These are phyloP conservation scores for Yamadazyma ubonensis DNA, from an alignment of 805 yeast species.

Conservation along the genomic window DNA sequence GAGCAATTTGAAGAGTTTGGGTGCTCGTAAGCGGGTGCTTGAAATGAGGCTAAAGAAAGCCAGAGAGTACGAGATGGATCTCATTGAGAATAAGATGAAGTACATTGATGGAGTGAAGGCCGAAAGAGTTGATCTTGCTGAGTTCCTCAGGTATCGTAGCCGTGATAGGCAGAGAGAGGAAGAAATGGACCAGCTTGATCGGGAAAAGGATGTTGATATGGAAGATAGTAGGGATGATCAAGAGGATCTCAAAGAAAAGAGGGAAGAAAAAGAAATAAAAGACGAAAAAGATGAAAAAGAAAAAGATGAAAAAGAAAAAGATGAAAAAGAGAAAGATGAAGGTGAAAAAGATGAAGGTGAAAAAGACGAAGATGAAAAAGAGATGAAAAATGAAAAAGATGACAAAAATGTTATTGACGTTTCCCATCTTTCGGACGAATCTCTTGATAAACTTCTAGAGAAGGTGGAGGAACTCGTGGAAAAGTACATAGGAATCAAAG, in stretches of 20 bases:
- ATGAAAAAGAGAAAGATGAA: background rate
- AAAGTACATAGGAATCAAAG: conserved; percentile 54
- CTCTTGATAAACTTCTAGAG: conserved; percentile 24
- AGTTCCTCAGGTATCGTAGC: conserved; percentile 42
- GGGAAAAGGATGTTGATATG: conserved; percentile 11
- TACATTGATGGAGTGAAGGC: conserved; percentile 30
- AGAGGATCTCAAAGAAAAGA: conserved; percentile 5
- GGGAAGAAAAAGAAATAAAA: background rate
- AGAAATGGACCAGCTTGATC: conserved; percentile 42
- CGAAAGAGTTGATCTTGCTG: conserved; percentile 31
- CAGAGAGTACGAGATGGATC: conserved; percentile 33
- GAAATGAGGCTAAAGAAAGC: conserved; percentile 21
- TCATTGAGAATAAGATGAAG: conserved; percentile 37
- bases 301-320: background rate
- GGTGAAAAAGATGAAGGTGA: conserved; percentile 14
- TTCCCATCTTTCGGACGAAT: conserved; percentile 2
- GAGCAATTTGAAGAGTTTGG: conserved; percentile 19
- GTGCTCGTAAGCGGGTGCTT: conserved; percentile 18
- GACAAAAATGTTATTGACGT: conserved; percentile 2
- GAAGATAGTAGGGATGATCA: conserved; percentile 10
- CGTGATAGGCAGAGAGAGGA: conserved; percentile 42
- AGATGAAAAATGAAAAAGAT: background rate
- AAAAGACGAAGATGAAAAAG: background rate
- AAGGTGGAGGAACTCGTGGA: conserved; percentile 46
- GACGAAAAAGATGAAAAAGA: background rate